These are phyloP conservation scores for Bifiguratus adelaidae DNA, from an alignment of 192 early-diverging fungal genomes.

Conservation along the genomic window DNA sequence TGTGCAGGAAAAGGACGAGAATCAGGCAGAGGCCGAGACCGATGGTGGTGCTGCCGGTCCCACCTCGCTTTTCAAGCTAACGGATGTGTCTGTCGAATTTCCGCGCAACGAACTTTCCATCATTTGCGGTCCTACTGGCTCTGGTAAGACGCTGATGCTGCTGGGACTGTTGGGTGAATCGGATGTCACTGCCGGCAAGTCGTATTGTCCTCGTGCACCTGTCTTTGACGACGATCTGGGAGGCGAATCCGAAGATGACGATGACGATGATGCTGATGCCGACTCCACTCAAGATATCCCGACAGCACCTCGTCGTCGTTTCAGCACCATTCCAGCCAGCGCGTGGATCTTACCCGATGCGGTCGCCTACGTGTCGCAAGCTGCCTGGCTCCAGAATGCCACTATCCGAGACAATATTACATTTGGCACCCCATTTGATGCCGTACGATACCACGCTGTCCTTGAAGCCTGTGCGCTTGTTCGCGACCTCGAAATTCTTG, in stretches of 20 bases:
- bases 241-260: too few species aligned
- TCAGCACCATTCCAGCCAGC: slow-evolving; percentile 1
- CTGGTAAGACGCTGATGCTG: slow-evolving; percentile 79
- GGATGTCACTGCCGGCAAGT: slow-evolving; percentile 21
- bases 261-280: neutral
- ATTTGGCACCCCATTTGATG: slow-evolving; percentile 44
- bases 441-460: slow-evolving; percentile 37
- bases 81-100: slow-evolving; percentile 27
- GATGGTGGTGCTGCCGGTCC: neutral
- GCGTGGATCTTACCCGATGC: slow-evolving; percentile 30
- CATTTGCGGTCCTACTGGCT: slow-evolving; percentile 68
- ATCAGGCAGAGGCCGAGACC: neutral
- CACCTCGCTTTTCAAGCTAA: slow-evolving; percentile 25
- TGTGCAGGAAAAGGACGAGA: neutral
- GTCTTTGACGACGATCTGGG: slow-evolving; percentile 4
- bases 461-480: slow-evolving; percentile 48
- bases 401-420: slow-evolving; percentile 65
- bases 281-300: neutral
- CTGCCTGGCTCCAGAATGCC: slow-evolving; percentile 55
- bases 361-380: slow-evolving; percentile 69
- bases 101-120: slow-evolving; percentile 32
- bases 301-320: too few species aligned
- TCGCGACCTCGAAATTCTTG: slow-evolving; percentile 43
- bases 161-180: slow-evolving; percentile 66
- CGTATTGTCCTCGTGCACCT: slow-evolving; percentile 16